A percentile compares a stretch with the other conserved stretches of the same genome.
Evolutionary conservation across 116 monocot genomes (phyloP).

Genomic region (Posidonia oceanica): DNA sequence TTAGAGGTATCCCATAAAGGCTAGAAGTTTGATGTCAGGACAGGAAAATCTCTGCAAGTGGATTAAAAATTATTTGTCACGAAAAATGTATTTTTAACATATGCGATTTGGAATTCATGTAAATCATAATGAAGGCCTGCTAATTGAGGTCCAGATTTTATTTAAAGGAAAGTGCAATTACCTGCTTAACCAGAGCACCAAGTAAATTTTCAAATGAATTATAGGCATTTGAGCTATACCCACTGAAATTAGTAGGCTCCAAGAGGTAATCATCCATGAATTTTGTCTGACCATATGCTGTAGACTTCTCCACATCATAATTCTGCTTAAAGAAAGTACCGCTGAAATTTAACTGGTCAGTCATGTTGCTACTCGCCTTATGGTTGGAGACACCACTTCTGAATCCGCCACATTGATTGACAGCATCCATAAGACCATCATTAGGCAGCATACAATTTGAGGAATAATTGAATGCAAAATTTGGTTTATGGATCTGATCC

Average conservation of each 20-base stretch:
- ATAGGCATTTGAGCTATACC: background rate
- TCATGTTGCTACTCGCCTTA: background rate
- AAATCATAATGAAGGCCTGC: no score
- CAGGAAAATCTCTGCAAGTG: no score
- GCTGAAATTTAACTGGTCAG: background rate
- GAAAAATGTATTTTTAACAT: no score
- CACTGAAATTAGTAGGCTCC: background rate
- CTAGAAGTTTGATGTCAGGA: no score
- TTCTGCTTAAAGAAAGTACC: background rate
- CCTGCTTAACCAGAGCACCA: background rate
- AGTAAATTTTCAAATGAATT: background rate
- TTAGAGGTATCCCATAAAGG: no score
- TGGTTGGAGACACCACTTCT: background rate
- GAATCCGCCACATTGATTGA: no score
- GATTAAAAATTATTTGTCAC: no score
- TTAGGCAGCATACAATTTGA: background rate
- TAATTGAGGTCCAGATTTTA: background rate
- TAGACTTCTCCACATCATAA: background rate
- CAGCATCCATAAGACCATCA: background rate
- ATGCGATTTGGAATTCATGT: no score
- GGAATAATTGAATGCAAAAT: background rate
- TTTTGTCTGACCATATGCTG: no score
- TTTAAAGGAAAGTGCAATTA: background rate
- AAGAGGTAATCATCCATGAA: background rate
- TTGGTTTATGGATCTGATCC: background rate